phyloP scores from a whole-genome alignment of 1,284 basidiomycete species.

The Fomes fomentarius region DNA sequence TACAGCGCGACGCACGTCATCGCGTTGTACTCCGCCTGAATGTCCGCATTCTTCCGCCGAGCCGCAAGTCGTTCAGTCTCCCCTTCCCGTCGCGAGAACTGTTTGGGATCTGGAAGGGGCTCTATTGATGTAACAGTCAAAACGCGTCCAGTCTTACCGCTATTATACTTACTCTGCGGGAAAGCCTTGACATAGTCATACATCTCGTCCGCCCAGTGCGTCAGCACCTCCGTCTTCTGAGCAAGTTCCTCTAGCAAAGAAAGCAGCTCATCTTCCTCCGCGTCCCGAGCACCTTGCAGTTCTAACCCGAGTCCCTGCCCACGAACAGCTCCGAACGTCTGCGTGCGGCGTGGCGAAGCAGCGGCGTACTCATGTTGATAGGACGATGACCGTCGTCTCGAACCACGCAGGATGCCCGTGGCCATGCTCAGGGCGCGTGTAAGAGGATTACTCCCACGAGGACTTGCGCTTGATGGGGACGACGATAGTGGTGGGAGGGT shows the following conservation, averaged over 20 bases:
- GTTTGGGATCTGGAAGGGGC: slow-evolving; percentile 72
- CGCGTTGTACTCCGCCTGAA: slow-evolving; percentile 79
- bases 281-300: slow-evolving; percentile 54
- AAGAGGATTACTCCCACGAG: slow-evolving; percentile 70
- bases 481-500: slow-evolving; percentile 55
- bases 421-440: slow-evolving; percentile 88
- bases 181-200: slow-evolving; percentile 81
- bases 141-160: no score
- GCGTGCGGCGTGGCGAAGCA: slow-evolving; percentile 56
- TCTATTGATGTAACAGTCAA: slow-evolving; percentile 43
- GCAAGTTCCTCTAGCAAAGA: slow-evolving; percentile 84
- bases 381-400: slow-evolving; percentile 30
- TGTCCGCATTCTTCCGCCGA: slow-evolving; percentile 66
- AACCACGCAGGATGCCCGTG: slow-evolving; percentile 89
- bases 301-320: slow-evolving; percentile 32
- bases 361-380: slow-evolving; percentile 32
- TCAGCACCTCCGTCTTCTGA: slow-evolving; percentile 93
- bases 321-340: slow-evolving; percentile 34
- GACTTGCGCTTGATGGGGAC: slow-evolving; percentile 64
- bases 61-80: slow-evolving; percentile 72
- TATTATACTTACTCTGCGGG: slow-evolving; percentile 64
- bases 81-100: slow-evolving; percentile 70
- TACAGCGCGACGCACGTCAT: slow-evolving; percentile 89
- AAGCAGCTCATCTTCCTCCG: slow-evolving; percentile 82
- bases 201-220: slow-evolving; percentile 93